Percentiles rank a stretch among this genome's conserved stretches.
phyloP scores from a whole-genome alignment of 2,329 filamentous ascomycete genomes.

The Fusarium citri region DNA sequence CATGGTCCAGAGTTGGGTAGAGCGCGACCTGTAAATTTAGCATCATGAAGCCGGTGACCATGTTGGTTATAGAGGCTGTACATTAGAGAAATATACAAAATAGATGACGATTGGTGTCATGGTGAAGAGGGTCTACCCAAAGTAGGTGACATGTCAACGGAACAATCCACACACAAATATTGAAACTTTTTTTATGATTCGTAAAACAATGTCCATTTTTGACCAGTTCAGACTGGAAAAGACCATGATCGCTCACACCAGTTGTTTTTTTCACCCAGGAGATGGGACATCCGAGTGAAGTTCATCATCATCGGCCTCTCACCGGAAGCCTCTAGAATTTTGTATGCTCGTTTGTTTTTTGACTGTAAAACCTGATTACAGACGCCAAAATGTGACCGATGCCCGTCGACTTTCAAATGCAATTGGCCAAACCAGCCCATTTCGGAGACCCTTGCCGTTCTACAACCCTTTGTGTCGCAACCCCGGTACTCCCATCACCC shows the following conservation, averaged over 20 bases:
- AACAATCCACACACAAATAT: constrained; percentile 22
- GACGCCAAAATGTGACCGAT: constrained; percentile 75
- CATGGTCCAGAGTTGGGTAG: constrained; percentile 85
- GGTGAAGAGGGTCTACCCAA: neutral
- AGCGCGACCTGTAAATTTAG: constrained; percentile 62
- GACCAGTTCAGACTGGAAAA: constrained; percentile 21
- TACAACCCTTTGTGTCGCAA: constrained; percentile 57
- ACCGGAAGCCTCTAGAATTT: constrained; percentile 52
- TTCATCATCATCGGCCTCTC: constrained; percentile 50
- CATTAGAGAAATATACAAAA: constrained; percentile 29
- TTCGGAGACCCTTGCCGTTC: constrained; percentile 60
- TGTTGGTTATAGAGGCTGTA: constrained; percentile 12
- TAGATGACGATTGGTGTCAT: constrained; percentile 14
- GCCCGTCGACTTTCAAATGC: constrained; percentile 73
- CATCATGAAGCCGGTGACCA: constrained; percentile 12
- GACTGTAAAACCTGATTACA: constrained; percentile 74
- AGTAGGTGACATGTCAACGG: constrained; percentile 4
- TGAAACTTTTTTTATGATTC: constrained; percentile 28
- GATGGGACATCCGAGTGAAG: constrained; percentile 41
- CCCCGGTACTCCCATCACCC: constrained; percentile 46
- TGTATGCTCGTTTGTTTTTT: constrained; percentile 61
- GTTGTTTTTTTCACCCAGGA: constrained; percentile 34
- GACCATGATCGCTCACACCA: constrained; percentile 30
- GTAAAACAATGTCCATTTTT: constrained; percentile 36
- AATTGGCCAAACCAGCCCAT: constrained; percentile 71